These are phyloP conservation scores for Tubosaeta brunneosetosa DNA, from an alignment of 768 basidiomycete genomes.

Conservation along the genomic window DNA sequence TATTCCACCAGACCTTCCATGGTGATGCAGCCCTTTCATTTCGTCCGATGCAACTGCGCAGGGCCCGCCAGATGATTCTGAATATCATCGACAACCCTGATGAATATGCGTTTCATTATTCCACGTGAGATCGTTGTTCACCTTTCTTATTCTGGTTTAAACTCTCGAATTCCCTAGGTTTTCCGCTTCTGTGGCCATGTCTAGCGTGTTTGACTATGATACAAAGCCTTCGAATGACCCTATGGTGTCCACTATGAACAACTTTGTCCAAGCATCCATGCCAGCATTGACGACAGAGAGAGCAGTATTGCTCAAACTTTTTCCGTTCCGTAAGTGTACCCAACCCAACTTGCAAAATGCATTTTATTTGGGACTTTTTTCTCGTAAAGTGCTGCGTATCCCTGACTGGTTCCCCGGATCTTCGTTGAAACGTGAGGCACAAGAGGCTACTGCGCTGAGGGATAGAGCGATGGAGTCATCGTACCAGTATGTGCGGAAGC, in stretches of 20 bases:
- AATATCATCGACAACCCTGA: slow-evolving; percentile 10
- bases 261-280: not conserved
- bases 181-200: slow-evolving; percentile 28
- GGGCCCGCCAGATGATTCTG: slow-evolving; percentile 6
- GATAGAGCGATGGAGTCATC: slow-evolving; percentile 13
- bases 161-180: slow-evolving; percentile 14
- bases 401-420: slow-evolving; percentile 40
- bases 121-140: not conserved
- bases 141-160: not conserved
- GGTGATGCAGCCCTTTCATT: slow-evolving; percentile 2
- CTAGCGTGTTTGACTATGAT: slow-evolving; percentile 13
- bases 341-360: too few relatives aligned
- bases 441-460: not conserved
- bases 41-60: slow-evolving; percentile 14
- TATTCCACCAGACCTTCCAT: slow-evolving; percentile 17
- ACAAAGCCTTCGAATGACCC: slow-evolving; percentile 6
- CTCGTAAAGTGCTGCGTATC: slow-evolving; percentile 1
- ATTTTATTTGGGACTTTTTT: not conserved
- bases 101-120: slow-evolving; percentile 2
- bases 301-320: not conserved
- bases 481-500: slow-evolving; percentile 22
- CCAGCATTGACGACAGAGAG: slow-evolving; percentile 1
- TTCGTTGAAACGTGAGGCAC: slow-evolving; percentile 31
- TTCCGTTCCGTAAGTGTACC: slow-evolving; percentile 15
- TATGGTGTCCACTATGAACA: slow-evolving; percentile 1